phyloP scores from a whole-genome alignment of 225 moss, liverwort and hornwort genomes.

The Rhytidiadelphus loreus region DNA sequence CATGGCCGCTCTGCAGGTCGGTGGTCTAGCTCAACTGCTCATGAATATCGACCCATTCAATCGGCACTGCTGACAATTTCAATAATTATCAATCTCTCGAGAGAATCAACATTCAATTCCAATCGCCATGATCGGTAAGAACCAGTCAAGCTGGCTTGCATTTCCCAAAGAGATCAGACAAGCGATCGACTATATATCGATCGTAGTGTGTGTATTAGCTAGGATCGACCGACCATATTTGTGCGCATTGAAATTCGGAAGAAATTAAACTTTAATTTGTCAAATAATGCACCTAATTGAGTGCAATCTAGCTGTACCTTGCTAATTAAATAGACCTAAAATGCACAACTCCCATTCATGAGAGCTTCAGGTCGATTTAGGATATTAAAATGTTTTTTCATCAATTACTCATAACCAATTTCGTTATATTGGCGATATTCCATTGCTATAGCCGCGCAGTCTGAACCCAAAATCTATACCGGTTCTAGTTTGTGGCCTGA shows the following conservation, averaged over 20 bases:
- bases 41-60: neutral
- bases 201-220: neutral
- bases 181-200: neutral
- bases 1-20: neutral
- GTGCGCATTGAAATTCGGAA: neutral
- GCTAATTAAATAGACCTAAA: neutral
- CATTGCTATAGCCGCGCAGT: neutral
- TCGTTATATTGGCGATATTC: neutral
- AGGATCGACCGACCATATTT: neutral
- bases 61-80: neutral
- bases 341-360: neutral
- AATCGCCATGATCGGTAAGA: neutral
- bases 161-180: neutral
- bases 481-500: neutral
- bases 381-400: neutral
- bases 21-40: neutral
- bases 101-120: neutral
- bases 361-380: neutral
- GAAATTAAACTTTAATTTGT: neutral
- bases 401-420: neutral
- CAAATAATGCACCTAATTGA: neutral
- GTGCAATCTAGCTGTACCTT: neutral
- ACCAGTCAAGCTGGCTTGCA: neutral
- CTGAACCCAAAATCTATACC: no score
- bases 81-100: no score